Conservation (phyloP, 352 stramenopile genomes). For the Phytophthora kernoviae region DNA sequence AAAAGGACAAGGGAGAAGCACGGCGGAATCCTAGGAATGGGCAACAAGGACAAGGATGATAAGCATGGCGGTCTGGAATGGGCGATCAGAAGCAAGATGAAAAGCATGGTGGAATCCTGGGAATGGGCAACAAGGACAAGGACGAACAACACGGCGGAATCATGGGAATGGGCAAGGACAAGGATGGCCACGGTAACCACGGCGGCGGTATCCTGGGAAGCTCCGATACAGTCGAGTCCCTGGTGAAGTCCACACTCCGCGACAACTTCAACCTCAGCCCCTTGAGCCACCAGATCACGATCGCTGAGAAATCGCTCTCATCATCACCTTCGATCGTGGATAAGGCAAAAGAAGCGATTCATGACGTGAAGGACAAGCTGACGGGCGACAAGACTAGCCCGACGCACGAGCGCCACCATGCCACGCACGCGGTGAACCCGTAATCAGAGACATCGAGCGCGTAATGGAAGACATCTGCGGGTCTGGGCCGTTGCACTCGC, state of each 20-base stretch:
- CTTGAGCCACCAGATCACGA: background rate
- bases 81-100: background rate
- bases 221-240: slow-evolving; percentile 1
- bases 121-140: slow-evolving; percentile 1
- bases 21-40: background rate
- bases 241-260: background rate
- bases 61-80: background rate
- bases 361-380: slow-evolving; percentile 1
- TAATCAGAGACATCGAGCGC: background rate
- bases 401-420: background rate
- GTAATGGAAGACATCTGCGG: too few species aligned
- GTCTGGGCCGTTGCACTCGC: too few species aligned
- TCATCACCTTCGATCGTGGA: background rate
- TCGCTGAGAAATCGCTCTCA: background rate
- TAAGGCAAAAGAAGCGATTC: background rate
- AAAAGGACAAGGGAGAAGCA: background rate
- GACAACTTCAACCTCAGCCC: background rate
- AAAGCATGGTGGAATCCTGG: background rate
- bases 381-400: slow-evolving; percentile 1
- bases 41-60: background rate
- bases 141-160: background rate
- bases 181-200: background rate
- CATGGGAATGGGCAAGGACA: background rate
- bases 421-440: background rate
- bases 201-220: background rate